These are phyloP conservation scores for Onygenales sp. DNA, from an alignment of 2,329 filamentous ascomycete species.

Conservation along the genomic window DNA sequence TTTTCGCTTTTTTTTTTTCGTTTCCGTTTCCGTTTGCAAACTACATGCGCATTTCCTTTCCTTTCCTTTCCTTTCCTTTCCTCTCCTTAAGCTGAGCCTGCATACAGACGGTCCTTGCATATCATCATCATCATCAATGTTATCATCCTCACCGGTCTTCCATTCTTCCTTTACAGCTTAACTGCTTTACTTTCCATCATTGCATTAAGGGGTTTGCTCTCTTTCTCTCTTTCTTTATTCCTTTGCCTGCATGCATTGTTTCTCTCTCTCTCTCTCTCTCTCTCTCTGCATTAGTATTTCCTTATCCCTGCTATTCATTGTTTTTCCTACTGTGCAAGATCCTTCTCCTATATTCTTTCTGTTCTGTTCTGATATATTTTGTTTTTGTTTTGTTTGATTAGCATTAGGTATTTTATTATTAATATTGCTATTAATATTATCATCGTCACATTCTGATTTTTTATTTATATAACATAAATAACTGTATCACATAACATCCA, in stretches of 20 bases:
- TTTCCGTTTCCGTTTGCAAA: not conserved
- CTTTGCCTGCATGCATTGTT: not conserved
- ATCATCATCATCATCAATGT: not conserved
- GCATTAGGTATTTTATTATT: no score
- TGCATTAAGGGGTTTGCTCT: not conserved
- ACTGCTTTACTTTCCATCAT: not conserved
- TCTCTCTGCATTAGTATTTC: not conserved
- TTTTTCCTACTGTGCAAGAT: no score
- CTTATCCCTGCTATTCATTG: not conserved
- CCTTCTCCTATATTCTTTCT: no score
- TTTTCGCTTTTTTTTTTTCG: not conserved
- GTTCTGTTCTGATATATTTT: no score
- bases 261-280: not conserved
- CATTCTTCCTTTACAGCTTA: not conserved
- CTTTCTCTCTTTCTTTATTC: not conserved
- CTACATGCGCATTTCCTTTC: not conserved
- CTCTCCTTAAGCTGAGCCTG: not conserved
- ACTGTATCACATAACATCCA: no score
- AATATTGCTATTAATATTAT: no score
- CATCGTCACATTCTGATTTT: not conserved
- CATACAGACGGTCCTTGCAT: not conserved
- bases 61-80: not conserved
- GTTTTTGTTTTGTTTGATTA: no score
- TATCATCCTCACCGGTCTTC: not conserved
- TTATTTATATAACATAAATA: not conserved